These are phyloP conservation scores for Aspergillus tubingensis DNA, from an alignment of 2,329 filamentous ascomycete species.

Conservation along the genomic window DNA sequence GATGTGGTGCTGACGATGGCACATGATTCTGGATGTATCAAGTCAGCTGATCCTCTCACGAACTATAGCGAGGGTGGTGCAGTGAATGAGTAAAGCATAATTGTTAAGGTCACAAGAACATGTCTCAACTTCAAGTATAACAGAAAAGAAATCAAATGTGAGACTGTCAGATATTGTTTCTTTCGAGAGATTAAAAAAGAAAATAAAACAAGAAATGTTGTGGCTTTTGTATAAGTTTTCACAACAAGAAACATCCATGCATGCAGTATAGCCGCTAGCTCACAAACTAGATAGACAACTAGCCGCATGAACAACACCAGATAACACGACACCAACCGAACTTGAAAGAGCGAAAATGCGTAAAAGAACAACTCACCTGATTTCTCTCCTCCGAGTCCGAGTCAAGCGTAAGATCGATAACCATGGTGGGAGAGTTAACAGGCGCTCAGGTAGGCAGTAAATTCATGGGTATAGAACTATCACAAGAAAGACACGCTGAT, in stretches of 20 bases:
- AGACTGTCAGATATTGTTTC: no score
- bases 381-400: conserved; percentile 24
- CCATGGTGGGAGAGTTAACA: conserved; percentile 14
- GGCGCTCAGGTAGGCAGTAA: not conserved
- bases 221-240: not conserved
- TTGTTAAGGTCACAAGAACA: no score
- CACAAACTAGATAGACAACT: conserved; percentile 2
- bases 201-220: not conserved
- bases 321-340: not conserved
- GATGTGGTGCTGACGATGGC: not conserved
- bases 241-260: not conserved
- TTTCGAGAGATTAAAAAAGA: not conserved
- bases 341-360: no score
- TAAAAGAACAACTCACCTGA: conserved; percentile 11
- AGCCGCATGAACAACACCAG: not conserved
- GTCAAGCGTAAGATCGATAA: conserved; percentile 30
- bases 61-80: not conserved
- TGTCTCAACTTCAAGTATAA: no score
- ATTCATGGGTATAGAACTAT: not conserved
- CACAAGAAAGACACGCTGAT: not conserved
- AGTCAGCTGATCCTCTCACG: not conserved
- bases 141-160: not conserved
- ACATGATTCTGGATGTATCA: not conserved
- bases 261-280: not conserved
- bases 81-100: not conserved